Evolutionary conservation across 1,284 basidiomycete genomes (phyloP).

Genomic region (Trichosporon ovoides): DNA sequence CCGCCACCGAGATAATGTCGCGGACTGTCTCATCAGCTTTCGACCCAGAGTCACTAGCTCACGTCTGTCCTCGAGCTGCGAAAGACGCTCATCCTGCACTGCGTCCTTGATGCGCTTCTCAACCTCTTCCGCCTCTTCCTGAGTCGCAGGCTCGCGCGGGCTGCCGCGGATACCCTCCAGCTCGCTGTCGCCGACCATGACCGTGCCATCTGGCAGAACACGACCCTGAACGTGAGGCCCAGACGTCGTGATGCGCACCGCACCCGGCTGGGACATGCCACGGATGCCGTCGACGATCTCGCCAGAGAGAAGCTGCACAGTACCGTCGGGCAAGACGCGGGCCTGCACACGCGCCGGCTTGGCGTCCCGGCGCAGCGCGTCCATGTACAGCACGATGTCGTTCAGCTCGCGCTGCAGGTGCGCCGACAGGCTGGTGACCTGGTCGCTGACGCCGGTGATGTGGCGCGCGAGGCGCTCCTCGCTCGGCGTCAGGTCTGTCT

Average conservation of each 20-base stretch:
- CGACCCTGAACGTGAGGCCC: conserved; percentile 33
- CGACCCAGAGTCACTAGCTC: conserved; percentile 12
- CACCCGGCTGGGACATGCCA: conserved; percentile 21
- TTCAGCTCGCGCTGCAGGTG: conserved; percentile 34
- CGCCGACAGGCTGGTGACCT: conserved; percentile 36
- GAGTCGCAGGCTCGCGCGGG: conserved; percentile 24
- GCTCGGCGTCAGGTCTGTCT: not conserved
- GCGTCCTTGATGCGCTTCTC: conserved; percentile 28
- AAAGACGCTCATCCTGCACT: conserved; percentile 38
- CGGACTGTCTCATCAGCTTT: conserved; percentile 4
- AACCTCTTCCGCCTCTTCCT: conserved; percentile 18
- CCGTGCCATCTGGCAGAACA: conserved; percentile 42
- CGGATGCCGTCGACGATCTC: conserved; percentile 44
- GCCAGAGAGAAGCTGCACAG: conserved; percentile 40
- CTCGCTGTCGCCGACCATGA: conserved; percentile 41
- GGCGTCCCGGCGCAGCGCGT: conserved; percentile 34
- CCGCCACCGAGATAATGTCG: conserved; percentile 1
- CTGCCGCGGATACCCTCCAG: conserved; percentile 40
- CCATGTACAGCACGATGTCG: conserved; percentile 39
- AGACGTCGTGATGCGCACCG: conserved; percentile 19
- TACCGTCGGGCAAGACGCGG: conserved; percentile 40
- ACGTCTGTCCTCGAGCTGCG: conserved; percentile 39
- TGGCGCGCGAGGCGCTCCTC: conserved; percentile 37
- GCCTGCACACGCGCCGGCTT: conserved; percentile 38
- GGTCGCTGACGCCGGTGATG: conserved; percentile 44